Conservation (phyloP, 208 protist genomes). For the Trypanosoma boissoni region DNA sequence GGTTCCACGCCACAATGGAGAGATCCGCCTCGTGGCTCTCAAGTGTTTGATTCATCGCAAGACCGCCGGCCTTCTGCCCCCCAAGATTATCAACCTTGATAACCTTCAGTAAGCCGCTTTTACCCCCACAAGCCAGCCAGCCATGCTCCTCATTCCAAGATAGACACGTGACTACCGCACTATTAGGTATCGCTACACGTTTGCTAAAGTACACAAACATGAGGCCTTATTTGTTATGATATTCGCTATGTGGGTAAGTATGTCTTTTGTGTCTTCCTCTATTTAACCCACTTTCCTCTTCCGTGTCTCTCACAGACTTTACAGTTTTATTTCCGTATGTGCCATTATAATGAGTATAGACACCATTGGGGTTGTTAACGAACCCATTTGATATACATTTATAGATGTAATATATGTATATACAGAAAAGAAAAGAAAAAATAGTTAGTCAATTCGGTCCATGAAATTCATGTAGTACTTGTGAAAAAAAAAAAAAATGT, state of each 20-base stretch:
- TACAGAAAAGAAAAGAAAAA: no score
- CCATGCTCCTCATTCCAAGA: conserved; percentile 95
- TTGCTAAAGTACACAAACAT: conserved; percentile 97
- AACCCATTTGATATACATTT: no score
- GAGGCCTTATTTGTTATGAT: neutral
- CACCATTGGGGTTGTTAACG: no score
- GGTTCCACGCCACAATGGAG: conserved; percentile 93
- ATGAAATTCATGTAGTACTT: no score
- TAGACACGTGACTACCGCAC: conserved; percentile 77
- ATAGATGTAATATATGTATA: no score
- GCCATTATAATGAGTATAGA: no score
- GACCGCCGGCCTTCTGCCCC: conserved; percentile 71
- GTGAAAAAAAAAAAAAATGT: no score
- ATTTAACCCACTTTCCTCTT: neutral
- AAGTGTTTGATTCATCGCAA: conserved; percentile 95
- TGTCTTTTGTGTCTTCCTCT: no score
- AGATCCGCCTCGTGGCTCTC: conserved; percentile 89
- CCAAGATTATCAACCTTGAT: conserved; percentile 89
- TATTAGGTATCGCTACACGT: conserved; percentile 96
- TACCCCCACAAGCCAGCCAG: conserved; percentile 96
- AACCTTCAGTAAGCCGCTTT: conserved; percentile 95
- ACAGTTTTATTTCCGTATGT: no score
- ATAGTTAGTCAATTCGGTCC: no score
- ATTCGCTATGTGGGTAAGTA: neutral
- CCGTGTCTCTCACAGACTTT: no score